Evolutionary conservation across 495 filamentous ascomycete genomes (phyloP).

Genomic region (Ramalina intermedia): DNA sequence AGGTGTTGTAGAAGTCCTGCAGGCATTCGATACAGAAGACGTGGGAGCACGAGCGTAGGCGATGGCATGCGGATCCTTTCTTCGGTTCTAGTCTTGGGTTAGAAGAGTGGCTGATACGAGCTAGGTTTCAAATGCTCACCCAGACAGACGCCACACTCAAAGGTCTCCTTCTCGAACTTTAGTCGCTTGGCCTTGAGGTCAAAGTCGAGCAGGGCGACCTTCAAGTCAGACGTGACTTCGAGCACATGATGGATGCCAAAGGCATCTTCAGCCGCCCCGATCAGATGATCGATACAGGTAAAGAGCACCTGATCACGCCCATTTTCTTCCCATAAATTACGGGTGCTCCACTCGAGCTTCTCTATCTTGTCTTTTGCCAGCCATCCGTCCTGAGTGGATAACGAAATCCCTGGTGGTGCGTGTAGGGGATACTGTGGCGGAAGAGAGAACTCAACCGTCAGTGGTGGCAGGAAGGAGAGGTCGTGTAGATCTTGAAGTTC

Average conservation of each 20-base stretch:
- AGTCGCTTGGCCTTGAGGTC: constrained; percentile 57
- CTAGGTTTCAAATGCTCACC: constrained; percentile 21
- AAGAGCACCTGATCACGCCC: constrained; percentile 66
- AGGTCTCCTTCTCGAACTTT: constrained; percentile 71
- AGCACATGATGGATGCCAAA: constrained; percentile 56
- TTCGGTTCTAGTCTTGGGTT: constrained; percentile 54
- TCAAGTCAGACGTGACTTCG: constrained; percentile 42
- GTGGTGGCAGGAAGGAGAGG: constrained; percentile 61
- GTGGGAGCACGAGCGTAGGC: constrained; percentile 64
- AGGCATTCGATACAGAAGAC: constrained; percentile 82
- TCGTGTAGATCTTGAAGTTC: constrained; percentile 38
- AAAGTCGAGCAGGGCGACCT: constrained; percentile 62
- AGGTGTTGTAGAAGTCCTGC: constrained; percentile 75
- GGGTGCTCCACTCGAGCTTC: constrained; percentile 44
- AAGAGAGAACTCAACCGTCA: constrained; percentile 53
- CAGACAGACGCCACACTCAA: constrained; percentile 79
- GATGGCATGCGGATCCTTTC: constrained; percentile 70
- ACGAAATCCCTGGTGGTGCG: constrained; percentile 46
- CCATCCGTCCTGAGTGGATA: constrained; percentile 59
- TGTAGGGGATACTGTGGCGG: constrained; percentile 63
- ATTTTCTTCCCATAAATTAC: constrained; percentile 66
- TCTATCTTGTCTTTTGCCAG: constrained; percentile 42
- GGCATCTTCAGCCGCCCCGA: constrained; percentile 59
- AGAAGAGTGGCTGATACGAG: constrained; percentile 6
- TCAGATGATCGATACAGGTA: constrained; percentile 74